These are phyloP conservation scores for Zygosaccharomyces rouxii DNA, from an alignment of 805 yeast species.

Conservation along the genomic window DNA sequence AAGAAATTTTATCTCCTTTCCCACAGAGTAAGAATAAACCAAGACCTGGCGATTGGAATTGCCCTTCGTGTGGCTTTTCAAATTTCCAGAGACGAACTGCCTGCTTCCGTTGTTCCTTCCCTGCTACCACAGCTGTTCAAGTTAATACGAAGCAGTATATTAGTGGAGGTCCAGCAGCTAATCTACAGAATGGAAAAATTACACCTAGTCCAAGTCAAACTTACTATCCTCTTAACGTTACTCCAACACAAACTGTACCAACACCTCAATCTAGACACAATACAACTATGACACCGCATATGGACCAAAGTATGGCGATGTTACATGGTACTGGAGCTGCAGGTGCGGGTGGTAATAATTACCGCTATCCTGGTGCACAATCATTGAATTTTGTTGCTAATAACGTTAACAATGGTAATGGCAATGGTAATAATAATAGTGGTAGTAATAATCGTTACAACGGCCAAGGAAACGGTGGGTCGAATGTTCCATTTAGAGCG, in stretches of 20 bases:
- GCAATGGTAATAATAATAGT: slow-evolving; percentile 17
- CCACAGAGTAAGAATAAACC: slow-evolving; percentile 84
- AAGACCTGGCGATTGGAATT: slow-evolving; percentile 97
- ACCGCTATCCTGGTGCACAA: background rate
- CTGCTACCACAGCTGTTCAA: slow-evolving; percentile 71
- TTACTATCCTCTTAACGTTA: slow-evolving; percentile 6
- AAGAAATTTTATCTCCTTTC: slow-evolving; percentile 75
- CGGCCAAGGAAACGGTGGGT: slow-evolving; percentile 35
- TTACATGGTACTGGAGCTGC: slow-evolving; percentile 4
- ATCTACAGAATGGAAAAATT: slow-evolving; percentile 9
- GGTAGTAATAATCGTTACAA: slow-evolving; percentile 18
- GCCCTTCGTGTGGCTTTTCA: slow-evolving; percentile 92
- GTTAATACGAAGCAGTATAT: slow-evolving; percentile 31
- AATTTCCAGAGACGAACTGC: slow-evolving; percentile 92
- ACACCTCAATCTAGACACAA: slow-evolving; percentile 11
- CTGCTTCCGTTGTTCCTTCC: slow-evolving; percentile 88
- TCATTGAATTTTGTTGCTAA: background rate
- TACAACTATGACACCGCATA: slow-evolving; percentile 10
- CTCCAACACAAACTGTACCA: slow-evolving; percentile 1
- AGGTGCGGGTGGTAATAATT: background rate
- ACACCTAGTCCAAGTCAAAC: slow-evolving; percentile 6
- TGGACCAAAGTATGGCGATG: slow-evolving; percentile 12
- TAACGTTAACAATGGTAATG: slow-evolving; percentile 14
- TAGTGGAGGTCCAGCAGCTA: slow-evolving; percentile 16
- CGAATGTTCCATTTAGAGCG: slow-evolving; percentile 85